Evolutionary conservation across 805 yeast species (phyloP), one percentile per base, ranked within the genome.

Genomic region (Wickerhamiella azyma): DNA sequence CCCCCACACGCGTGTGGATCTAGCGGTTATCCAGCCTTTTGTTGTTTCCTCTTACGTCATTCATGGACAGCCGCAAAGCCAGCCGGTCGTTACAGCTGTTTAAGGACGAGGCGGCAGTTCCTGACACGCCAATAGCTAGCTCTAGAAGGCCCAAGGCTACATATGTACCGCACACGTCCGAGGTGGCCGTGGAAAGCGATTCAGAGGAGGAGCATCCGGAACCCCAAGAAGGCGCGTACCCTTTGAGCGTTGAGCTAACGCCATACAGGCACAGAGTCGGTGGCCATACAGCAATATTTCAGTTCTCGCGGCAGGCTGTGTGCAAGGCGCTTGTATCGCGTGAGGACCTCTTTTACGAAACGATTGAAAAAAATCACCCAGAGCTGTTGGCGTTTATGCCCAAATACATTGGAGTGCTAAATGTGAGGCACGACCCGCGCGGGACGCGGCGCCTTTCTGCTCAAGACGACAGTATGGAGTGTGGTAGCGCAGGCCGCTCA

Each of bases 261-360:
- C 97, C 97, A 1, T 89, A 88, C 64, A 79, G 80, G 47, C 86
- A 92, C 59, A 86, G 84, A 59, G 97, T 92, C 18, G 99, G 99
- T 7, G 99, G 99, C 0, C 99, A 92, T 60, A 89, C 96, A 0
- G 96, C 96, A 1, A 86, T 92, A 30, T 92, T 89, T 66, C 75
- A 89, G 52, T 92, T 92, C 59, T 81, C 94, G 4, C 83, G 79
- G 54, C 70, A 84, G 48, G 97, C 96, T 0, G 95, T 92, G 14
- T 92, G 97, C 63, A 92, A 92, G 62, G 92, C 92, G 0, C 68
- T 94, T 50, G 85, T 86, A 50, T 85, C 84, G 56, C 71, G 95
- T 48, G 99, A 92, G 59, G 85, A 92, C 63, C 65, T 70, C 50
- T 88, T 94, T 81, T 92, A 92, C 63, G 98, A 92, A 61, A 77